phyloP scores from a whole-genome alignment of 768 basidiomycete genomes.

The Suillus luteus region DNA sequence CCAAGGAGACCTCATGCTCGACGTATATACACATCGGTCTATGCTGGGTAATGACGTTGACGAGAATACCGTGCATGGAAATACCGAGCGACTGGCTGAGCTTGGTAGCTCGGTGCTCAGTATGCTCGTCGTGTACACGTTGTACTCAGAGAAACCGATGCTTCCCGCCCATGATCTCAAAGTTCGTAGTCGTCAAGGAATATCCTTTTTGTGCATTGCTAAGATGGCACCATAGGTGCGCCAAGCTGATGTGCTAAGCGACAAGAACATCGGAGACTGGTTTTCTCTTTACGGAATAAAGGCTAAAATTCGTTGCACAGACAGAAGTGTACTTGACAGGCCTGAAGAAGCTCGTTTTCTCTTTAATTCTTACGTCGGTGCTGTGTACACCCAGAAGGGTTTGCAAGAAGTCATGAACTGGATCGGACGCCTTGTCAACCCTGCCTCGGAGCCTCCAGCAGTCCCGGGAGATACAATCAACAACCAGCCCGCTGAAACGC shows the following conservation, averaged over 20 bases:
- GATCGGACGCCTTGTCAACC: constrained; percentile 60
- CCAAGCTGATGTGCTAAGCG: constrained; percentile 35
- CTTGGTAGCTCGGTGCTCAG: constrained; percentile 57
- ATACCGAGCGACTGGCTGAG: constrained; percentile 58
- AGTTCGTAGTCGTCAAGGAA: constrained; percentile 35
- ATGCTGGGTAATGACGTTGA: constrained; percentile 39
- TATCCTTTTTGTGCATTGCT: background rate
- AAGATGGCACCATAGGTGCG: constrained; percentile 23
- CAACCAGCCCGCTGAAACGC: constrained; percentile 13
- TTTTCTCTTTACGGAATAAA: constrained; percentile 52
- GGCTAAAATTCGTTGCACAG: constrained; percentile 51
- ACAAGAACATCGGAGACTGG: constrained; percentile 49
- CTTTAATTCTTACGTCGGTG: constrained; percentile 66
- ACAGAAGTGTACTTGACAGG: constrained; percentile 36
- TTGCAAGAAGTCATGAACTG: constrained; percentile 50
- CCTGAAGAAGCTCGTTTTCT: constrained; percentile 51
- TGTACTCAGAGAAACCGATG: constrained; percentile 49
- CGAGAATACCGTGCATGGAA: constrained; percentile 45
- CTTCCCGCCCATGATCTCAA: constrained; percentile 43
- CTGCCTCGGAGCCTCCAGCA: constrained; percentile 34
- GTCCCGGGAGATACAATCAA: constrained; percentile 20
- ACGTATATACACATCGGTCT: constrained; percentile 56
- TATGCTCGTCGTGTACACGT: constrained; percentile 51
- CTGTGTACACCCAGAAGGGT: constrained; percentile 62
- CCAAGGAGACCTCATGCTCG: constrained; percentile 58